These are phyloP conservation scores for Pseudonitzschia multiseries DNA, from an alignment of 108 stramenopile species.

Conservation along the genomic window DNA sequence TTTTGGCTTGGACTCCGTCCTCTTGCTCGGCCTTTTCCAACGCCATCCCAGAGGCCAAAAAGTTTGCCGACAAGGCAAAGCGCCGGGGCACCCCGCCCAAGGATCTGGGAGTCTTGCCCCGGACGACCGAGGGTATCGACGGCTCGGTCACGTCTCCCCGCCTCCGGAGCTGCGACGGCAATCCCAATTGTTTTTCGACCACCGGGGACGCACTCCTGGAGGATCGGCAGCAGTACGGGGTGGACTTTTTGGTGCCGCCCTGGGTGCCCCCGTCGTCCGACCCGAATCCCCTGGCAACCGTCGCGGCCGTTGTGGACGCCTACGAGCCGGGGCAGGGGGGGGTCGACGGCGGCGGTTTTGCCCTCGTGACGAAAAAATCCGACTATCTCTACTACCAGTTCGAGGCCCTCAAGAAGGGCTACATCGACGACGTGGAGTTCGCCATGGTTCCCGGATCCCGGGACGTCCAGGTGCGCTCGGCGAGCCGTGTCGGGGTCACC, in stretches of 20 bases:
- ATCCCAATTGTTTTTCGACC: slow-evolving; percentile 89
- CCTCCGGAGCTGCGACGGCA: slow-evolving; percentile 59
- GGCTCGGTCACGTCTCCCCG: slow-evolving; percentile 31
- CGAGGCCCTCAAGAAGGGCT: slow-evolving; percentile 67
- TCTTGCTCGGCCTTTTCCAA: slow-evolving; percentile 43
- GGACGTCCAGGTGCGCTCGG: slow-evolving; percentile 32
- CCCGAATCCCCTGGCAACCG: slow-evolving; percentile 23
- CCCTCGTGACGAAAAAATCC: slow-evolving; percentile 40
- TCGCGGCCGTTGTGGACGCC: slow-evolving; percentile 34
- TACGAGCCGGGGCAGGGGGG: slow-evolving; percentile 67
- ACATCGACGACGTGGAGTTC: slow-evolving; percentile 70
- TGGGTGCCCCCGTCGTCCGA: slow-evolving; percentile 54
- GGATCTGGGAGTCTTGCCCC: slow-evolving; percentile 62
- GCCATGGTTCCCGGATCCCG: neutral
- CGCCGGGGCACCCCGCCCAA: slow-evolving; percentile 68
- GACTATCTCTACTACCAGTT: slow-evolving; percentile 68
- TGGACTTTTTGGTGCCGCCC: slow-evolving; percentile 63
- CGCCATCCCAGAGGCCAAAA: slow-evolving; percentile 42
- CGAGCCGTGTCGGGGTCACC: slow-evolving; percentile 66
- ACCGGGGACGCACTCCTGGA: slow-evolving; percentile 55
- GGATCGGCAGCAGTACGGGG: slow-evolving; percentile 39
- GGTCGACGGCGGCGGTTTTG: slow-evolving; percentile 77
- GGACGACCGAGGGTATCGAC: slow-evolving; percentile 57
- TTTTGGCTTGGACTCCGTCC: neutral
- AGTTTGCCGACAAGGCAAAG: slow-evolving; percentile 84